A percentile compares a stretch with the other conserved stretches of the same genome.
phyloP scores from a whole-genome alignment of 1,284 basidiomycete species.

The Porodaedalea pini region DNA sequence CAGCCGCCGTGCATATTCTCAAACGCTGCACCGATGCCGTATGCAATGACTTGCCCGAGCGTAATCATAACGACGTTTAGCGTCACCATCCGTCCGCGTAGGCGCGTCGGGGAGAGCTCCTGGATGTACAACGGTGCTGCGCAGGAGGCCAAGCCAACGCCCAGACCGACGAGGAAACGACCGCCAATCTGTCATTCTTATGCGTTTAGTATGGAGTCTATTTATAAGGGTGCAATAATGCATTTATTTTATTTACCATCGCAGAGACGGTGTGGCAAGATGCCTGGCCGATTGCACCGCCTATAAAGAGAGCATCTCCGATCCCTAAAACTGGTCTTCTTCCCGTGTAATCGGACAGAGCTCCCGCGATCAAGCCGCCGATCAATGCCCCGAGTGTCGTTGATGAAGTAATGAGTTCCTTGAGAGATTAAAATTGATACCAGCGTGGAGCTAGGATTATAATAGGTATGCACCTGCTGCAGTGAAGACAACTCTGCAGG shows the following conservation, averaged over 20 bases:
- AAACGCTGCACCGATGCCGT: conserved; percentile 74
- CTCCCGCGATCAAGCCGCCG: conserved; percentile 68
- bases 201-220: no score
- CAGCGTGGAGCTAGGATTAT: not conserved
- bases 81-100: conserved; percentile 75
- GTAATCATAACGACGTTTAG: conserved; percentile 41
- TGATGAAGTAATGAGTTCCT: conserved; percentile 76
- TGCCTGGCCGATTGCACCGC: conserved; percentile 67
- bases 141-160: conserved; percentile 71
- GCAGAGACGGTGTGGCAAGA: conserved; percentile 64
- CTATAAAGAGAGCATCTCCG: conserved; percentile 74
- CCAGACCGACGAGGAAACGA: conserved; percentile 71
- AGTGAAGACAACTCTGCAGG: conserved; percentile 52
- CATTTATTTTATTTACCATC: conserved; percentile 58
- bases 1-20: conserved; percentile 62
- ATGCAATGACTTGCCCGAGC: conserved; percentile 74
- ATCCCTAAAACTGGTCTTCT: conserved; percentile 63
- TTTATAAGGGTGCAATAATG: no score
- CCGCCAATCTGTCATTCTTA: conserved; percentile 63
- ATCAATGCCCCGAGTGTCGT: conserved; percentile 78
- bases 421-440: no score
- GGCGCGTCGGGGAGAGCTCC: conserved; percentile 73
- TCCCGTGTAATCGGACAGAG: conserved; percentile 72
- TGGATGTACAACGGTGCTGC: conserved; percentile 82
- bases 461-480: conserved; percentile 55